These are phyloP conservation scores for Ogataea degrootiae DNA, from an alignment of 805 yeast species.

Conservation along the genomic window DNA sequence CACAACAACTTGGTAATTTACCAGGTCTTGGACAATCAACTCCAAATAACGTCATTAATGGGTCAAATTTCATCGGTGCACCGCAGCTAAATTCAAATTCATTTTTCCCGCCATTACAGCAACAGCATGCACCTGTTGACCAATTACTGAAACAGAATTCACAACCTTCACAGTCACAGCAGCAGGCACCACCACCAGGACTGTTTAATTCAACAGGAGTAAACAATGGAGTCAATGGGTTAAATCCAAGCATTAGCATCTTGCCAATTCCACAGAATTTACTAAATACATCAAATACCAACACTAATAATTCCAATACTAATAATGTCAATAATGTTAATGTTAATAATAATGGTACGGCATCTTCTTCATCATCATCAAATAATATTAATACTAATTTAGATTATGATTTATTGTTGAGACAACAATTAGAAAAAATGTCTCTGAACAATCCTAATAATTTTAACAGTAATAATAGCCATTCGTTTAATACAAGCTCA, in stretches of 20 bases:
- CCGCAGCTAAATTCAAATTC: constrained; percentile 8
- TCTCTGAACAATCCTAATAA: constrained; percentile 16
- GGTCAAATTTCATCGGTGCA: neutral
- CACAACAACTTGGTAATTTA: constrained; percentile 7
- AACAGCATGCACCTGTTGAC: constrained; percentile 1
- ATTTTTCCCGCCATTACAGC: constrained; percentile 6
- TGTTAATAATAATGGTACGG: no score
- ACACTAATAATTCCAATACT: neutral
- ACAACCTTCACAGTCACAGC: constrained; percentile 5
- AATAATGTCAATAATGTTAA: neutral
- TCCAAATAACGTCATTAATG: neutral
- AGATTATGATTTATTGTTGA: constrained; percentile 24
- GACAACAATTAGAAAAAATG: constrained; percentile 28
- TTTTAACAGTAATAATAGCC: neutral
- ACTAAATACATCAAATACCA: neutral
- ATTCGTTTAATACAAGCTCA: neutral
- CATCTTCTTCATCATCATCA: no score
- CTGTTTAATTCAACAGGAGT: neutral
- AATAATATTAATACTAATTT: constrained; percentile 3
- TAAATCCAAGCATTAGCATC: neutral
- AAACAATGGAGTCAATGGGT: neutral
- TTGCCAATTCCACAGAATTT: constrained; percentile 1
- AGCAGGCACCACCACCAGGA: constrained; percentile 1
- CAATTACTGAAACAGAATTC: neutral
- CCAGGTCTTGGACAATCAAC: neutral